Evolutionary conservation across 2,329 filamentous ascomycete genomes (phyloP).

Genomic region (Colletotrichum caudatum): DNA sequence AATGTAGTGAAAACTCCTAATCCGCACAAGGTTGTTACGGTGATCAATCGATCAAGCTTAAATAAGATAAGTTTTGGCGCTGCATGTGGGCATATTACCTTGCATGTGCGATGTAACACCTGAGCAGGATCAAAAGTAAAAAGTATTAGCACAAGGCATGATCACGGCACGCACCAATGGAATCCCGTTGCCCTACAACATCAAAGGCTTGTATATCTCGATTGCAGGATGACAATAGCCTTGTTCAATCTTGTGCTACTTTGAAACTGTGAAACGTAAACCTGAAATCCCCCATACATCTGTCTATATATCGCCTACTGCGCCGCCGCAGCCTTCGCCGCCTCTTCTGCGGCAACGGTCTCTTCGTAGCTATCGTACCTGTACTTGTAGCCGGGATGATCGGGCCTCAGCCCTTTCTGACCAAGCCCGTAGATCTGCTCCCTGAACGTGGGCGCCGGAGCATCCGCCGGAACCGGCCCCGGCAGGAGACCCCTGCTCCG

Average conservation of each 20-base stretch:
- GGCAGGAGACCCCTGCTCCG: constrained; percentile 44
- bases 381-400: constrained; percentile 28
- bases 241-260: neutral
- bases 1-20: neutral
- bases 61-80: too few relatives aligned
- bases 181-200: neutral
- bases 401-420: constrained; percentile 18
- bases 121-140: neutral
- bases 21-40: neutral
- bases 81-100: neutral
- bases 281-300: neutral
- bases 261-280: neutral
- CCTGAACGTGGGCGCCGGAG: constrained; percentile 13
- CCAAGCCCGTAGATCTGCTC: constrained; percentile 28
- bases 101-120: neutral
- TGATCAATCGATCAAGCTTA: constrained; percentile 3
- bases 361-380: constrained; percentile 30
- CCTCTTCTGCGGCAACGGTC: constrained; percentile 12
- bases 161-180: neutral
- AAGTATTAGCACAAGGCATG: neutral
- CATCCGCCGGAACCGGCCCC: neutral
- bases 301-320: too few relatives aligned
- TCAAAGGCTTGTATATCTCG: neutral
- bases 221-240: neutral
- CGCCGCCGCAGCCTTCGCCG: neutral